Evolutionary conservation across 1,139 yeast genomes (phyloP).

Genomic region (Casaregolazyma suthepensis): DNA sequence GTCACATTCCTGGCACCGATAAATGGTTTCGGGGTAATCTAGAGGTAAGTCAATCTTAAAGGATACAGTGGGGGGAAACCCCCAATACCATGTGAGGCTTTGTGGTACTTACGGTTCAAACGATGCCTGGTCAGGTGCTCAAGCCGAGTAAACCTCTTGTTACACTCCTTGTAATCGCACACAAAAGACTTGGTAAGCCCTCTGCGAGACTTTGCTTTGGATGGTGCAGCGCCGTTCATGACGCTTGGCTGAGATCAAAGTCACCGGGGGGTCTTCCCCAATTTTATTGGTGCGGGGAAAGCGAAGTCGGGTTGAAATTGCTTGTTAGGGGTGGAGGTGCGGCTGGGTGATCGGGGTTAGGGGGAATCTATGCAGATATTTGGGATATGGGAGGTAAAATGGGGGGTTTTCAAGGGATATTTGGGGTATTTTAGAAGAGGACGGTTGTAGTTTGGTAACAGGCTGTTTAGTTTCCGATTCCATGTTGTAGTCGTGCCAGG

Average conservation of each 20-base stretch:
- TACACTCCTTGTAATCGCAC: conserved; percentile 46
- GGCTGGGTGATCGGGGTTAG: neutral
- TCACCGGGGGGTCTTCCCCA: neutral
- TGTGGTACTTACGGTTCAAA: conserved; percentile 23
- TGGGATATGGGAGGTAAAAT: too few species aligned
- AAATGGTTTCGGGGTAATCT: conserved; percentile 34
- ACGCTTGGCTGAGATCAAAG: neutral
- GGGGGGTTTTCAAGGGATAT: neutral
- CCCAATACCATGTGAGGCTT: neutral
- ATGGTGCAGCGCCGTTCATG: neutral
- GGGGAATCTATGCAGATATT: neutral
- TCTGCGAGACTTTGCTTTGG: conserved; percentile 13
- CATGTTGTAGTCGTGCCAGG: too few species aligned
- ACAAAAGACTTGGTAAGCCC: conserved; percentile 19
- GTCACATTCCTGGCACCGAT: conserved; percentile 41
- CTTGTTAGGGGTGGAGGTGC: neutral
- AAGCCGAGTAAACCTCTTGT: conserved; percentile 48
- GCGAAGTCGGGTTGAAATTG: too few species aligned
- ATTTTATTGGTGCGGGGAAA: neutral
- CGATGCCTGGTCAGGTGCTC: conserved; percentile 34
- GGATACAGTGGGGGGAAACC: neutral
- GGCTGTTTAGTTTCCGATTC: neutral
- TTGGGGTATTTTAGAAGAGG: neutral
- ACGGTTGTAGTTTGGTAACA: too few species aligned
- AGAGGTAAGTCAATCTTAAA: conserved; percentile 8